Percentiles rank a stretch among this genome's conserved stretches.
phyloP scores from a whole-genome alignment of 73 alveolate species.

The Paramecium sonneborni region DNA sequence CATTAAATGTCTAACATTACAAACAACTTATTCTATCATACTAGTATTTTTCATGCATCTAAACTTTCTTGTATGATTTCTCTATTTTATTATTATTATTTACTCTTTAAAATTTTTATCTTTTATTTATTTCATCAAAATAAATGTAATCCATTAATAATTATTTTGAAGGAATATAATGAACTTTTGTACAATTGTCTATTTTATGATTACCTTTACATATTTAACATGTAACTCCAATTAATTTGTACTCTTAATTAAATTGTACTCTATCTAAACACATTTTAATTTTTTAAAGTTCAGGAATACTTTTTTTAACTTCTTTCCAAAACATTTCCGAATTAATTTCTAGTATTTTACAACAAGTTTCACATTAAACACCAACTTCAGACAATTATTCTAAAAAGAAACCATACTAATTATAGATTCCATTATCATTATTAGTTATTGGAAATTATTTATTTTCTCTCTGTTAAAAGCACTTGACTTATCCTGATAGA shows the following conservation, averaged over 20 bases:
- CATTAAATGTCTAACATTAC: neutral
- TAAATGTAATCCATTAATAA: neutral
- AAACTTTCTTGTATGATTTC: neutral
- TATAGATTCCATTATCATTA: neutral
- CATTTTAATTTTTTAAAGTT: neutral
- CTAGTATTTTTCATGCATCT: neutral
- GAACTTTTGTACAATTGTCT: neutral
- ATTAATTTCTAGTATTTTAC: neutral
- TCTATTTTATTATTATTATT: neutral
- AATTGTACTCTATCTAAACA: constrained; percentile 14
- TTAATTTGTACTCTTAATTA: neutral
- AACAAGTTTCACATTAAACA: neutral
- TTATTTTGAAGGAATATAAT: neutral
- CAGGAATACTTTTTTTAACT: neutral
- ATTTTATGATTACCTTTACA: neutral
- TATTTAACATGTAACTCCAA: neutral
- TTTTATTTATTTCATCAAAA: neutral
- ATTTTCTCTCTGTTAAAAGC: neutral
- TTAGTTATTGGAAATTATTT: neutral
- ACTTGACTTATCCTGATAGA: neutral
- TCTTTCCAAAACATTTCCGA: neutral
- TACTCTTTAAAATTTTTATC: neutral
- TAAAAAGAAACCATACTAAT: neutral
- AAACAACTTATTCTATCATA: neutral
- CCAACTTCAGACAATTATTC: neutral